These are phyloP conservation scores for Rhizoclosmatium sp. DNA, from an alignment of 192 early-diverging fungal genomes.

Conservation along the genomic window DNA sequence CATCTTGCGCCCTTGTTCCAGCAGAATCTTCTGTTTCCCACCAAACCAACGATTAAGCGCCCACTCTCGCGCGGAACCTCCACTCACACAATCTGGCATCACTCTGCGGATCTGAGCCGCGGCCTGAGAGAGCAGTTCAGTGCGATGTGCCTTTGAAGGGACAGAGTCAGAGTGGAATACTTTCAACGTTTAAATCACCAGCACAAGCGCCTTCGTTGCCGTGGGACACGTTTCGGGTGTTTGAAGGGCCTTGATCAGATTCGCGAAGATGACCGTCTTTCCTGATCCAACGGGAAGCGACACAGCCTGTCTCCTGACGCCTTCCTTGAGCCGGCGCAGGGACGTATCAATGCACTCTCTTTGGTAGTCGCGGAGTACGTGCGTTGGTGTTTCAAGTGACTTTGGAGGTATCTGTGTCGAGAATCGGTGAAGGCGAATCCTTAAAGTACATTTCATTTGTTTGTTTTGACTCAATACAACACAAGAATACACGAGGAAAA, in stretches of 20 bases:
- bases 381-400: background rate
- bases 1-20: constrained; percentile 54
- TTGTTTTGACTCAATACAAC: background rate
- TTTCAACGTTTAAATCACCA: constrained; percentile 40
- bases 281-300: constrained; percentile 87
- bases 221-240: constrained; percentile 57
- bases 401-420: too few relatives aligned
- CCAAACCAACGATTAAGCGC: background rate
- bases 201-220: constrained; percentile 80
- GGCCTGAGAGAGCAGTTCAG: constrained; percentile 88
- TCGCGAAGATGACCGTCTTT: constrained; percentile 88
- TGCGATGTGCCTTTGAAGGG: constrained; percentile 72
- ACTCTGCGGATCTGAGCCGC: constrained; percentile 66
- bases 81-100: constrained; percentile 64
- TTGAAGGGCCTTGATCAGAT: constrained; percentile 74
- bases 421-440: too few relatives aligned
- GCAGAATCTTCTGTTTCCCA: constrained; percentile 22
- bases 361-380: constrained; percentile 67
- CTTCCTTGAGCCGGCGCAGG: constrained; percentile 60
- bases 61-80: background rate
- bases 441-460: background rate
- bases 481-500: background rate
- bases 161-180: background rate
- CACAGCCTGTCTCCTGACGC: constrained; percentile 77
- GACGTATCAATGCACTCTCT: constrained; percentile 80